These are phyloP conservation scores for Stemphylium beticola DNA, from an alignment of 2,329 filamentous ascomycete species.

Conservation along the genomic window DNA sequence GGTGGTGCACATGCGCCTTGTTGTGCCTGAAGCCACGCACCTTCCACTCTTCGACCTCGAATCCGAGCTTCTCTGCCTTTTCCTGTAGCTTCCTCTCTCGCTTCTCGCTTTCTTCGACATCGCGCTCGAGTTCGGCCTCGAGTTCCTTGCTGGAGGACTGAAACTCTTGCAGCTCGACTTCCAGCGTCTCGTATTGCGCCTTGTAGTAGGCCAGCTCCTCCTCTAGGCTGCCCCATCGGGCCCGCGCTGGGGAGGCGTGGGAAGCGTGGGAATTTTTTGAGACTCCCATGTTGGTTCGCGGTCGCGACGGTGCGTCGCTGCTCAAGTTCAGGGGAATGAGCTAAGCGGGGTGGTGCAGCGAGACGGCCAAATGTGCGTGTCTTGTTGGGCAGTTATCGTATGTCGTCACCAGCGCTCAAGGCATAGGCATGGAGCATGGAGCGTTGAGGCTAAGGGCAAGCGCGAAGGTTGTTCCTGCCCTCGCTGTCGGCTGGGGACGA, in stretches of 20 bases:
- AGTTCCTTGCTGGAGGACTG: slow-evolving; percentile 92
- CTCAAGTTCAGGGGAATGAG: slow-evolving; percentile 34
- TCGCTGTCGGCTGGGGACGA: slow-evolving; percentile 22
- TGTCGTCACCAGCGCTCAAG: slow-evolving; percentile 9
- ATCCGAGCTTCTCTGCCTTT: slow-evolving; percentile 82
- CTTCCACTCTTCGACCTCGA: slow-evolving; percentile 98
- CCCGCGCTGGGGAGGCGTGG: slow-evolving; percentile 39
- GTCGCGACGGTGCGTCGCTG: slow-evolving; percentile 19
- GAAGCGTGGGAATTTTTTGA: slow-evolving; percentile 28
- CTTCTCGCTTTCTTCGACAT: slow-evolving; percentile 94
- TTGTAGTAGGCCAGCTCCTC: slow-evolving; percentile 95
- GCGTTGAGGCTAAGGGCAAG: slow-evolving; percentile 10
- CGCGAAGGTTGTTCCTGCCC: slow-evolving; percentile 28
- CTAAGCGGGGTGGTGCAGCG: slow-evolving; percentile 24
- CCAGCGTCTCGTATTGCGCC: slow-evolving; percentile 89
- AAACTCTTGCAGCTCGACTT: slow-evolving; percentile 90
- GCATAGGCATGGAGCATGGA: too few species aligned
- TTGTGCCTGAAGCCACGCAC: slow-evolving; percentile 57
- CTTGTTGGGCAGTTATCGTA: not conserved
- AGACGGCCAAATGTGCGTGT: slow-evolving; percentile 12
- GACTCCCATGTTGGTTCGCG: slow-evolving; percentile 36
- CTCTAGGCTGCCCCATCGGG: slow-evolving; percentile 55
- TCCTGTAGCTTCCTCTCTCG: slow-evolving; percentile 84
- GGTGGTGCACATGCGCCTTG: not conserved
- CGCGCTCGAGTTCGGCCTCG: slow-evolving; percentile 92